Evolutionary conservation across 352 stramenopile species (phyloP).

Genomic region (Vaucheria bursata): DNA sequence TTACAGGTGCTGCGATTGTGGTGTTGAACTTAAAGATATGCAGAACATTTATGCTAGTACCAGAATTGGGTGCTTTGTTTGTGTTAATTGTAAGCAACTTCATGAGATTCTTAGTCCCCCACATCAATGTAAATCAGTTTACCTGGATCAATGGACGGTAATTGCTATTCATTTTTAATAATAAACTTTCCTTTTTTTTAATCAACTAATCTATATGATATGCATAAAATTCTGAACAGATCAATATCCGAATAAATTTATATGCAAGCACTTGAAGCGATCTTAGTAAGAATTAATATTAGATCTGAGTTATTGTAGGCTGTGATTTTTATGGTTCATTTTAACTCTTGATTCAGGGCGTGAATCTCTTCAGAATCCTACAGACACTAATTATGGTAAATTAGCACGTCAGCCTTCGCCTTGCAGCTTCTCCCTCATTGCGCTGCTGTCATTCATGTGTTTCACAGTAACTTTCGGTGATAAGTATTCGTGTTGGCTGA

Average conservation of each 20-base stretch:
- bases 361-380: no score
- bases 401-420: no score
- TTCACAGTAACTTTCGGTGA: no score
- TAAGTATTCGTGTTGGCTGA: no score
- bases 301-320: no score
- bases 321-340: no score
- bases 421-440: no score
- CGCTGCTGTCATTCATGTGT: no score
- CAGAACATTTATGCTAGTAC: constrained; percentile 47
- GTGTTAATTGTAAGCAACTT: constrained; percentile 43
- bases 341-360: no score
- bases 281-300: no score
- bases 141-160: constrained; percentile 42
- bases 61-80: constrained; percentile 46
- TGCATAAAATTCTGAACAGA: not conserved
- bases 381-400: no score
- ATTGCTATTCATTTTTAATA: constrained; percentile 6
- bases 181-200: not conserved
- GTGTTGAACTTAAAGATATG: constrained; percentile 43
- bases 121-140: constrained; percentile 29
- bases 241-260: constrained; percentile 6
- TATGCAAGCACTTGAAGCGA: no score
- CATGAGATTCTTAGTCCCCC: constrained; percentile 30
- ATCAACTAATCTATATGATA: not conserved
- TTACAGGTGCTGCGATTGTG: constrained; percentile 41